Base-by-base conservation (phyloP, 192 early-diverging fungal species). In the Backusella parvicylindrica region DNA sequence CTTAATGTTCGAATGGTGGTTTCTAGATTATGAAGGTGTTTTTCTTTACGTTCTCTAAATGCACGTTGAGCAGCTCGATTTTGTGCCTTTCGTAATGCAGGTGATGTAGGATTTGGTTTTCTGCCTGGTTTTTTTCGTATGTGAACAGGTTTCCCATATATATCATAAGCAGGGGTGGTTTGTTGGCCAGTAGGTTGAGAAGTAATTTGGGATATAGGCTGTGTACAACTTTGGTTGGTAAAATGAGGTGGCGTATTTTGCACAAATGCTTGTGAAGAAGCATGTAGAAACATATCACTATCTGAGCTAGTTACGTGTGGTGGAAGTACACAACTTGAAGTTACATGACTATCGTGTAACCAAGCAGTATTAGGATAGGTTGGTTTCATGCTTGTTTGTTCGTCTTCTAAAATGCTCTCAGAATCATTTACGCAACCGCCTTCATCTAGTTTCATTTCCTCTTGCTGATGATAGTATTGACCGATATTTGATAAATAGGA, bases 1-100 rank as follows among this genome's bases (percentile, higher is more conserved):
- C 89, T 85, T 53, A 95, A 83, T 31, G 86, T 86, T 74, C 88
- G 83, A 64, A 95, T 91, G 47, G 89, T 85, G 40, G 83, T 87
- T 83, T 96, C 95, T 2, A 96, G 84, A 26, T 91, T 84, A 63
- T 89, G 80, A 28, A 95, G 80, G 72, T 96, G 92, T 36, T 86
- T 85, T 74, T 95, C 90, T 71, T 93, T 94, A 68, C 95, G 86
- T 81, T 96, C 94, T 43, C 95, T 91, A 78, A 96, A 96, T 2
- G 94, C 95, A 11, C 94, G 86, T 80, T 96, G 95, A 0, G 95
- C 95, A 11, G 93, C 93, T 6, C 95, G 85, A 78, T 96, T 96
- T 81, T 96, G 95, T 6, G 91, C 93, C 23, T 89, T 89, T 1
- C 88, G 70, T 30, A 87, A 74, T 18, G 86, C 86, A 47, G 88